A percentile compares a stretch with the other conserved stretches of the same genome.
phyloP scores from a whole-genome alignment of 805 yeast genomes.

The Candida ulmi region DNA sequence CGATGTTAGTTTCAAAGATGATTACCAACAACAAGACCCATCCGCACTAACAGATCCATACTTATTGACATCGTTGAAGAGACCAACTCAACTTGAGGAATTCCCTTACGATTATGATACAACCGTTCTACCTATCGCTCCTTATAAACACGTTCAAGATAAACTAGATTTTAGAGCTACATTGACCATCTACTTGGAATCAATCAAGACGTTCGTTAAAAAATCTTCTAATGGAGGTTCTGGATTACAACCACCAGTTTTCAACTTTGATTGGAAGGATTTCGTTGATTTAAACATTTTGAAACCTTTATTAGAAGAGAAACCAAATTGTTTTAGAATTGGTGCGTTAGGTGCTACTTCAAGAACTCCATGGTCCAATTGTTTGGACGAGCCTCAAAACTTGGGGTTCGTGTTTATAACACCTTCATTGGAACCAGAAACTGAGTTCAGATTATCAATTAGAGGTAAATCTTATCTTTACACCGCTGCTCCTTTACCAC shows the following conservation, averaged over 20 bases:
- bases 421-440: conserved; percentile 27
- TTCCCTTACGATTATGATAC: conserved; percentile 28
- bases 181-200: conserved; percentile 27
- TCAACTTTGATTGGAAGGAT: conserved; percentile 50
- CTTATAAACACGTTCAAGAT: conserved; percentile 30
- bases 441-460: conserved; percentile 30
- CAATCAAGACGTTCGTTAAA: conserved; percentile 25
- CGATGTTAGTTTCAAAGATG: conserved; percentile 14
- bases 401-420: conserved; percentile 24
- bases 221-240: conserved; percentile 20
- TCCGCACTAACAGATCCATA: conserved; percentile 13
- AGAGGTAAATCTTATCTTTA: conserved; percentile 38
- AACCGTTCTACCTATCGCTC: conserved; percentile 32
- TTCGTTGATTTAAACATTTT: conserved; percentile 44
- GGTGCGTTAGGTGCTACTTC: conserved; percentile 37
- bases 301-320: conserved; percentile 31
- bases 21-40: conserved; percentile 13
- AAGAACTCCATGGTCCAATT: conserved; percentile 36
- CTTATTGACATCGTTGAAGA: conserved; percentile 12
- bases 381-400: conserved; percentile 30
- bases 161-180: conserved; percentile 31
- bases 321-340: conserved; percentile 38
- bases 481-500: conserved; percentile 40
- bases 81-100: conserved; percentile 15
- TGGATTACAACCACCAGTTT: conserved; percentile 25